Base-by-base conservation (phyloP, 2,329 filamentous ascomycete species). In the Apiospora phragmitis region DNA sequence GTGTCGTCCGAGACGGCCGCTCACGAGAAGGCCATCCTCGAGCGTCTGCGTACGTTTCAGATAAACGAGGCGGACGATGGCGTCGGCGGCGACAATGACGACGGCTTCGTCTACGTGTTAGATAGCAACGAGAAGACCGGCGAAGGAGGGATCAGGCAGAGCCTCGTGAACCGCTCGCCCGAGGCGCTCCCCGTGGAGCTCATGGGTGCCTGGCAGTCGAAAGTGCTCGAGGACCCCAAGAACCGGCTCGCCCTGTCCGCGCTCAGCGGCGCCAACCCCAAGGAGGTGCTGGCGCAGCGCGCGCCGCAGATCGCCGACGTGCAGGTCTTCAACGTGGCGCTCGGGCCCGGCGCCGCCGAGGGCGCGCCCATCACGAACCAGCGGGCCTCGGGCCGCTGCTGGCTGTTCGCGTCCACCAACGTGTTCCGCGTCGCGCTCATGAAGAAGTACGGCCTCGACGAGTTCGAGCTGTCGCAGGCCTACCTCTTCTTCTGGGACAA, bases 401-500 rank as follows among this genome's bases (percentile, higher is more conserved):
- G 94, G 94, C 89, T 97, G 73, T 97, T 97, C 76, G 94, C 94
- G 0, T 90, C 93, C 5, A 96, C 93, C n/a, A 97, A 97, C 76
- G 91, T 97, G 70, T 96, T 97, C 83, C 92, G 94, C 38, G 88
- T 97, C n/a, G 92, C 94, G 0, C 85, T 97, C 65, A 95, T 96
- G 92, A 92, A 93, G 81, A 91, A 91, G 76, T 93, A 97, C 81
- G 89, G 90, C 73, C 88, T 97, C 26, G 88, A 91, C 65, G 85
- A 88, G 69, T 97, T 97, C 77, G 93, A 97, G 84, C 86, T 97
- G n/a, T 94, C 92, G 41, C 94, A 97, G 81, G 87, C 91, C 1
- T 97, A 97, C 77, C 87, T 97, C 4, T 97, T 95, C 83, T 97
- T 94, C 86, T 97, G 93, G 92, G 94, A 97, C 81, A 97, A 97